Percentiles rank a stretch among this genome's conserved stretches.
Evolutionary conservation across 768 basidiomycete species (phyloP).

Genomic region (Mycena leptocephala): DNA sequence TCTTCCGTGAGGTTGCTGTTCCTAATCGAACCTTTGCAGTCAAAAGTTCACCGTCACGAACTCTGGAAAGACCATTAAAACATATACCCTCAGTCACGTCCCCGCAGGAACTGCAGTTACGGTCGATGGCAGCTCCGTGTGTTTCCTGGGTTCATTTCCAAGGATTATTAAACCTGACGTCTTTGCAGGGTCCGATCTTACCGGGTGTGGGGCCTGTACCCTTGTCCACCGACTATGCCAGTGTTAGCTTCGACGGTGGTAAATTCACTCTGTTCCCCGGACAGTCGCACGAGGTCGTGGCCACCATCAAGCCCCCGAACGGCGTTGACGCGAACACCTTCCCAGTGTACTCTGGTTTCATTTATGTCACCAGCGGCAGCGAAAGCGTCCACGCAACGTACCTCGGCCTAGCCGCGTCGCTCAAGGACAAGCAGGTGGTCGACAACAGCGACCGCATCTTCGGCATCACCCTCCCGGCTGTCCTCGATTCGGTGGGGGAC

Average conservation of each 20-base stretch:
- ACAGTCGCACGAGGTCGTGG: slow-evolving; percentile 56
- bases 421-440: slow-evolving; percentile 66
- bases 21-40: slow-evolving; percentile 41
- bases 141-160: neutral
- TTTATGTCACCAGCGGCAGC: slow-evolving; percentile 47
- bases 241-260: slow-evolving; percentile 60
- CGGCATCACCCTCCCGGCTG: slow-evolving; percentile 59
- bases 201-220: slow-evolving; percentile 66
- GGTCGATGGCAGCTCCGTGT: neutral
- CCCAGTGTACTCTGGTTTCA: slow-evolving; percentile 65
- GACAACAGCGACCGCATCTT: slow-evolving; percentile 67
- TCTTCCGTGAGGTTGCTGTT: slow-evolving; percentile 16
- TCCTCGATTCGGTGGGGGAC: slow-evolving; percentile 59
- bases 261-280: slow-evolving; percentile 64
- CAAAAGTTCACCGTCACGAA: slow-evolving; percentile 70
- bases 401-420: slow-evolving; percentile 51
- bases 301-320: slow-evolving; percentile 64
- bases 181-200: slow-evolving; percentile 56
- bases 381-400: slow-evolving; percentile 52
- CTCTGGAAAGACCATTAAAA: slow-evolving; percentile 57
- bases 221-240: slow-evolving; percentile 60
- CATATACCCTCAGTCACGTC: slow-evolving; percentile 67
- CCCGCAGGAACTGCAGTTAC: slow-evolving; percentile 70
- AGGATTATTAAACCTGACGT: neutral
- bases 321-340: slow-evolving; percentile 57